Evolutionary conservation across 305 asterid genomes (phyloP), one percentile per base, ranked within the genome.

Genomic region (Fraxinus ornus): DNA sequence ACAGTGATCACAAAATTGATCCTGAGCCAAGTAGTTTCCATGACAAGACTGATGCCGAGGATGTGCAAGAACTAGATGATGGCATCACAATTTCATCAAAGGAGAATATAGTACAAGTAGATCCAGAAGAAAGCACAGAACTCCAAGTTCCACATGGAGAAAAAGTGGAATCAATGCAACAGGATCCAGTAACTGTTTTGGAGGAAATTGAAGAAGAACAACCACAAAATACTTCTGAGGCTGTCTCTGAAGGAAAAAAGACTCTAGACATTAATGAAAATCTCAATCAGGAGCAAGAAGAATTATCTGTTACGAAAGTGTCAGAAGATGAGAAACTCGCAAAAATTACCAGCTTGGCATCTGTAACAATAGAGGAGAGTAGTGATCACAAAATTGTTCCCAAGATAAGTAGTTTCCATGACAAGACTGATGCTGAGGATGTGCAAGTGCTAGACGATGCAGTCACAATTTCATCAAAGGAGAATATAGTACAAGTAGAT

Each of bases 311-410:
- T 78, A 78, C 55, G 30, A 49, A 85, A 37, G 83, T 77, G 55
- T 37, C 82, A 75, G 89, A 90, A 83, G 89, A 78, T 44, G 79
- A 85, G 64, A 73, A 82, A 60, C 83, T 26, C 60, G 64, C 80
- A 76, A 78, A 79, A 24, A 60, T 49, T 80, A 85, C 90, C 83
- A 76, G 78, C 85, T 55, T 80, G 68, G 85, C 73, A 77, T 73
- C 85, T 82, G 90, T 84, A 82, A 85, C 82, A 49, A 37, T 82
- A 26, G 85, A 49, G 80, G 64, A 57, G 84, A 83, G 47, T 44
- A 28, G 80, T 37, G 84, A 82, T 55, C 74, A 55, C 71, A 9
- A 52, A 75, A 62, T 55, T 70, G 78, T 78, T 57, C 83, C 28
- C 35, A 82, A 80, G 37, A 9, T 35, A 78, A 78, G 71, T 57